These are phyloP conservation scores for Diaporthe aspalathi DNA, from an alignment of 2,329 filamentous ascomycete species.

Conservation along the genomic window DNA sequence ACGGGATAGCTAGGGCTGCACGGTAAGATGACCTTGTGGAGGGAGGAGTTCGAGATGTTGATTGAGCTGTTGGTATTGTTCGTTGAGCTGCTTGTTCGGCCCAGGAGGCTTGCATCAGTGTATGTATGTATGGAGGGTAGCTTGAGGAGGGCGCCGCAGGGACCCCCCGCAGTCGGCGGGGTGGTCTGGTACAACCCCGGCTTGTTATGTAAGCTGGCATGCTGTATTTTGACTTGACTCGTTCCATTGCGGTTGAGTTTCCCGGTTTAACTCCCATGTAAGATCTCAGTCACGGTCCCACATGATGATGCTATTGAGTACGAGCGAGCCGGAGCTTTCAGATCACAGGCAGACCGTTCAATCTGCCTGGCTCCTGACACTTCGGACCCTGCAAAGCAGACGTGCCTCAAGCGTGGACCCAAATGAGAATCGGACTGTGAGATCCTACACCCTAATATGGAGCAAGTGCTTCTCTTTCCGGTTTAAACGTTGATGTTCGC, in stretches of 20 bases:
- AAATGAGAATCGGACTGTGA: too few species aligned
- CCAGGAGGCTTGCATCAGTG: background rate
- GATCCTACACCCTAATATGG: too few species aligned
- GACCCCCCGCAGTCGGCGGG: conserved; percentile 7
- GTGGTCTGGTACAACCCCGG: background rate
- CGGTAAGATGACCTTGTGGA: conserved; percentile 40
- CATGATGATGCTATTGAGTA: background rate
- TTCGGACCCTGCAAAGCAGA: background rate
- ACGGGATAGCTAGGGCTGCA: conserved; percentile 51
- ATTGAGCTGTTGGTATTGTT: background rate
- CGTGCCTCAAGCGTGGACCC: background rate
- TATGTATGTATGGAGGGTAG: conserved; percentile 1
- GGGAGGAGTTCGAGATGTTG: background rate
- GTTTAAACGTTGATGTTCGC: background rate
- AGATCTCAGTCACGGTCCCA: background rate
- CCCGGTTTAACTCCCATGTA: background rate
- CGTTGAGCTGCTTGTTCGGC: conserved; percentile 13
- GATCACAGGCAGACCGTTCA: background rate
- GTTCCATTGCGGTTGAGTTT: too few species aligned
- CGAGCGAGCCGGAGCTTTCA: background rate
- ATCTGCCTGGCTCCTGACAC: background rate
- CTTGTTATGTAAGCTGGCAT: conserved; percentile 4
- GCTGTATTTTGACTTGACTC: background rate
- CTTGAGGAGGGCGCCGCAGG: background rate
- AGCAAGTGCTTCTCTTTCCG: background rate